Base-by-base conservation (phyloP, 73 alveolate species). In the Uronychia setigera region DNA sequence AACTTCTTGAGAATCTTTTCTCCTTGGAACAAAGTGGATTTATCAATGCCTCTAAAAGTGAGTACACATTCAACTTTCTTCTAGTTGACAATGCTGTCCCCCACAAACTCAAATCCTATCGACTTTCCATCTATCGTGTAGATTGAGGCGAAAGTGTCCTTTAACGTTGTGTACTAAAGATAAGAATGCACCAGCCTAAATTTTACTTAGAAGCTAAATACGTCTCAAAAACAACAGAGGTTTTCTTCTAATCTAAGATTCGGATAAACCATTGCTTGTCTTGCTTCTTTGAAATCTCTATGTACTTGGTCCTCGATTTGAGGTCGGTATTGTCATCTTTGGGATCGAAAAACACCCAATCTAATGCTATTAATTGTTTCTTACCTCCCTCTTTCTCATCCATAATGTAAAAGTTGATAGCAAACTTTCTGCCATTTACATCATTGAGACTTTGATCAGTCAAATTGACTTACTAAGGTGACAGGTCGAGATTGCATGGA, bases 101-200 rank as follows among this genome's bases (percentile, higher is more conserved):
- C 80, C 60, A 78, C 87, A 80, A 90, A 90, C 79, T 90, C 95
- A 85, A 90, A 90, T 31, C 95, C 95, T n/a, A 90, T 84, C 1
- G 93, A 91, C 80, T 85, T 80, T 26, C 80, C 74, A 84, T 90
- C 90, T 60, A 90, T 77, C 0, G 95, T 90, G 67, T 90, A 90
- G 13, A 90, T 90, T 33, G 90, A 84, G 14, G 85, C 93, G 79
- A 90, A 90, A 84, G 86, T 90, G 78, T 79, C 84, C 79, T 90
- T 79, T 79, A 90, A 80, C 83, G 86, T 90, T 76, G 86, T 91
- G 76, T 80, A 90, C 87, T 90, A 92, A 33, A 90, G 86, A 80
- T 90, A 91, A 0, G 91, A 77, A 33, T 90, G 95, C 31, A 90
- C 76, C 58, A 87, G 84, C 67, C 67, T 46, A 46, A 19, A 19